Evolutionary conservation across 768 basidiomycete species (phyloP).

Genomic region (Lanmaoa rubissima): DNA sequence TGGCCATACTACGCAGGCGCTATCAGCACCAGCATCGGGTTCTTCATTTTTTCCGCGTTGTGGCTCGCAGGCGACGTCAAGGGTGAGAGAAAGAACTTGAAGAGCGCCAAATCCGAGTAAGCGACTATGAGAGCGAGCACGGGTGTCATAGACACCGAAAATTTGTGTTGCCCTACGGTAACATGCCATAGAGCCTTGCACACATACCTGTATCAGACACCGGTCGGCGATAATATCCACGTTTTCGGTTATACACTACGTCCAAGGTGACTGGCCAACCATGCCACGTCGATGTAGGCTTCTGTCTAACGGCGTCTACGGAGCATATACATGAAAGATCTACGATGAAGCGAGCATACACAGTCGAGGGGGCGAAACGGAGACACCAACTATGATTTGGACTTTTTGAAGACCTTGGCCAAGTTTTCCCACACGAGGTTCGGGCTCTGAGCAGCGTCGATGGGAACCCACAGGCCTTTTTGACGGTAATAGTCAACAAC

Average conservation of each 20-base stretch:
- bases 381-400: slow-evolving; percentile 17
- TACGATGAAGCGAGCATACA: slow-evolving; percentile 10
- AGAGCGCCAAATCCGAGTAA: slow-evolving; percentile 34
- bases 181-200: slow-evolving; percentile 5
- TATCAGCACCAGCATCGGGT: slow-evolving; percentile 82
- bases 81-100: slow-evolving; percentile 52
- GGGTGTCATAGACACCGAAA: not conserved
- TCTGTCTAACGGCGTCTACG: slow-evolving; percentile 19
- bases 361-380: not conserved
- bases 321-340: slow-evolving; percentile 28
- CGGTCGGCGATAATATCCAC: slow-evolving; percentile 5
- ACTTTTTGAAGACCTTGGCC: slow-evolving; percentile 54
- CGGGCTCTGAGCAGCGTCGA: slow-evolving; percentile 95
- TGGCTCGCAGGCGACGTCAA: slow-evolving; percentile 86
- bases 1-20: slow-evolving; percentile 96
- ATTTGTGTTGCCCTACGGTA: slow-evolving; percentile 4
- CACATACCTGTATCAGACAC: slow-evolving; percentile 25
- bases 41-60: slow-evolving; percentile 80
- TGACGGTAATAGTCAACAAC: slow-evolving; percentile 95
- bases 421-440: slow-evolving; percentile 88
- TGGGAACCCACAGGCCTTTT: slow-evolving; percentile 83
- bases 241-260: not conserved
- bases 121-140: not conserved
- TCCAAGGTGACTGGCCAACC: not conserved
- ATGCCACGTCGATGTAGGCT: slow-evolving; percentile 1